Percentiles rank a stretch among this genome's conserved stretches.
Conservation (phyloP, 345 rosid genomes). For the Corchorus olitorius region DNA sequence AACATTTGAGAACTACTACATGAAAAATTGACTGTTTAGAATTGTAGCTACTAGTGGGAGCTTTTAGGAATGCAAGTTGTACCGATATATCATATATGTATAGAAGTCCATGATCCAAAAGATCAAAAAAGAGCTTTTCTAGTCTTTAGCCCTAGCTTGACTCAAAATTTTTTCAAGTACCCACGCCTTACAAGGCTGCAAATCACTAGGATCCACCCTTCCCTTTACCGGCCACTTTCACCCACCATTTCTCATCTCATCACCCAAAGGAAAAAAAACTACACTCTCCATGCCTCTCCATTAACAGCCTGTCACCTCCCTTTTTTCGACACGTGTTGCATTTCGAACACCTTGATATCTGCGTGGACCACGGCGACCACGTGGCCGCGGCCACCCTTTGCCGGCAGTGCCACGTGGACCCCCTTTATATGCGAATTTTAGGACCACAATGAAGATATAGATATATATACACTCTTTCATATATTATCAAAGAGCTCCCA, state of each 20-base stretch:
- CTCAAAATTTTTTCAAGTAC: background rate
- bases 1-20: background rate
- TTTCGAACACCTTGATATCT: background rate
- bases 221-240: background rate
- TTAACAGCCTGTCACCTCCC: slow-evolving; percentile 43
- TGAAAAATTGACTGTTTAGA: slow-evolving; percentile 12
- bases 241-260: slow-evolving; percentile 1
- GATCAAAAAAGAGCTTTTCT: slow-evolving; percentile 2
- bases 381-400: slow-evolving; percentile 48
- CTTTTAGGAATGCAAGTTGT: slow-evolving; percentile 7
- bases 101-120: slow-evolving; percentile 1
- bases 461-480: background rate
- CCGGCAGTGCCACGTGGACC: slow-evolving; percentile 55
- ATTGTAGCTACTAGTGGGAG: background rate
- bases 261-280: background rate
- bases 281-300: slow-evolving; percentile 8
- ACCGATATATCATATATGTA: background rate
- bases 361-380: slow-evolving; percentile 55
- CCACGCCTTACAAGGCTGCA: slow-evolving; percentile 10
- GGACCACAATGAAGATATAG: slow-evolving; percentile 41
- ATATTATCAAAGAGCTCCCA: background rate
- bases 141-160: slow-evolving; percentile 1
- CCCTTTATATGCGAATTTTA: background rate
- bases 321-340: slow-evolving; percentile 23
- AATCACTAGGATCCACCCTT: background rate